Evolutionary conservation across 2,329 filamentous ascomycete species (phyloP).

Genomic region (Xylariaceae sp.): DNA sequence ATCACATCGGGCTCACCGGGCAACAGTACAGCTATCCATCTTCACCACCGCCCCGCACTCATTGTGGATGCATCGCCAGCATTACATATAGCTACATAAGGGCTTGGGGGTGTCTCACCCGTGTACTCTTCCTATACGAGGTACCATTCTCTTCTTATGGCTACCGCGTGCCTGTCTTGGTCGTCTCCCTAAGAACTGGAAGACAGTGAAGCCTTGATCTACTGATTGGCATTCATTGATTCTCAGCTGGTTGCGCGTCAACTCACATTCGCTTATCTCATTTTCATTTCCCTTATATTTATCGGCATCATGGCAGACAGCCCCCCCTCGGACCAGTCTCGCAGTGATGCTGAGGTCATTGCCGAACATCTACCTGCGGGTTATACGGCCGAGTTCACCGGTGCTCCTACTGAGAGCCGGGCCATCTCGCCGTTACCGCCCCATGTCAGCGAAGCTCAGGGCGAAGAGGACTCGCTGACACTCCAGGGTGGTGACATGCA

Average conservation of each 20-base stretch:
- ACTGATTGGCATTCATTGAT: not conserved
- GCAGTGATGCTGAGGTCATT: constrained; percentile 19
- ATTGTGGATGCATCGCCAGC: not conserved
- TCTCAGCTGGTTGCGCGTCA: not conserved
- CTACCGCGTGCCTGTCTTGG: constrained; percentile 1
- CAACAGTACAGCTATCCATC: not conserved
- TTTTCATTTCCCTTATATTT: not conserved
- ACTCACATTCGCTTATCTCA: not conserved
- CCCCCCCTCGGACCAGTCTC: constrained; percentile 11
- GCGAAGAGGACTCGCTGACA: constrained; percentile 60
- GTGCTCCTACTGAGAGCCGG: constrained; percentile 19
- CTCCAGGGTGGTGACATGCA: constrained; percentile 75
- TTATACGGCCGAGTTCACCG: constrained; percentile 41
- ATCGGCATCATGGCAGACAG: constrained; percentile 5
- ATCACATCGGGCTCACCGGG: too few relatives aligned
- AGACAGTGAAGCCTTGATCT: constrained; percentile 2
- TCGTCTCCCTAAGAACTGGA: constrained; percentile 3
- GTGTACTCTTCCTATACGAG: not conserved
- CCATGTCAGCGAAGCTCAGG: constrained; percentile 25
- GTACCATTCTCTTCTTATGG: constrained; percentile 9
- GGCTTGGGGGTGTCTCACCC: not conserved
- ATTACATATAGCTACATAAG: not conserved
- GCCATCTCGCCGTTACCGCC: constrained; percentile 19
- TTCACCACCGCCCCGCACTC: not conserved
- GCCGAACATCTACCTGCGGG: constrained; percentile 21